Percentiles rank a stretch among this genome's conserved stretches.
Conservation (phyloP, 192 early-diverging fungal species). For the Linnemannia exigua region DNA sequence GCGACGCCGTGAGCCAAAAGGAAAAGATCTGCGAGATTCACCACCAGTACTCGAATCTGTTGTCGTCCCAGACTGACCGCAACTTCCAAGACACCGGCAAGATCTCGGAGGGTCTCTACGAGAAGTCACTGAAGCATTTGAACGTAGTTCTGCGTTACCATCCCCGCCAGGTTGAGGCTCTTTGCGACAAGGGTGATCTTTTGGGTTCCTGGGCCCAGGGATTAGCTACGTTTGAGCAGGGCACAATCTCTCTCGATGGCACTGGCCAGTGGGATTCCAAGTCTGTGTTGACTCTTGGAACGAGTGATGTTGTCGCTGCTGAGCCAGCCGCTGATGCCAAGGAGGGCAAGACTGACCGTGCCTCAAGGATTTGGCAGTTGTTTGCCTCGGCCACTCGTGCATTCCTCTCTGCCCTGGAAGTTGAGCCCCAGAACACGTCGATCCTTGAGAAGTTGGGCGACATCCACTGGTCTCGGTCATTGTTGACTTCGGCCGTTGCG, state of each 20-base stretch:
- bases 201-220: slow-evolving; percentile 63
- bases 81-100: slow-evolving; percentile 57
- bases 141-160: slow-evolving; percentile 57
- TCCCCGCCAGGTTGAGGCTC: slow-evolving; percentile 63
- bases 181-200: slow-evolving; percentile 70
- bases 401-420: slow-evolving; percentile 58
- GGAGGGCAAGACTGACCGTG: slow-evolving; percentile 19
- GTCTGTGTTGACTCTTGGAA: slow-evolving; percentile 35
- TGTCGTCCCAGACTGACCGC: slow-evolving; percentile 64
- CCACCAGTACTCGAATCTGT: slow-evolving; percentile 60
- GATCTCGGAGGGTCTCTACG: slow-evolving; percentile 53
- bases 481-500: slow-evolving; percentile 53
- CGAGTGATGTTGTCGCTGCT: slow-evolving; percentile 37
- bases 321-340: slow-evolving; percentile 12
- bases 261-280: slow-evolving; percentile 37
- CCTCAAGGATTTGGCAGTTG: slow-evolving; percentile 60
- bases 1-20: slow-evolving; percentile 46
- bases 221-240: slow-evolving; percentile 43
- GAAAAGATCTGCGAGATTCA: slow-evolving; percentile 59
- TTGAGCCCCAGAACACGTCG: slow-evolving; percentile 64
- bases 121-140: slow-evolving; percentile 56
- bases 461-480: slow-evolving; percentile 60
- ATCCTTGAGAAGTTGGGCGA: slow-evolving; percentile 68
- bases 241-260: slow-evolving; percentile 14
- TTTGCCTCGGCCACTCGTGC: slow-evolving; percentile 59